Conservation (phyloP, 2,329 filamentous ascomycete species). For the Aspergillus neotritici region DNA sequence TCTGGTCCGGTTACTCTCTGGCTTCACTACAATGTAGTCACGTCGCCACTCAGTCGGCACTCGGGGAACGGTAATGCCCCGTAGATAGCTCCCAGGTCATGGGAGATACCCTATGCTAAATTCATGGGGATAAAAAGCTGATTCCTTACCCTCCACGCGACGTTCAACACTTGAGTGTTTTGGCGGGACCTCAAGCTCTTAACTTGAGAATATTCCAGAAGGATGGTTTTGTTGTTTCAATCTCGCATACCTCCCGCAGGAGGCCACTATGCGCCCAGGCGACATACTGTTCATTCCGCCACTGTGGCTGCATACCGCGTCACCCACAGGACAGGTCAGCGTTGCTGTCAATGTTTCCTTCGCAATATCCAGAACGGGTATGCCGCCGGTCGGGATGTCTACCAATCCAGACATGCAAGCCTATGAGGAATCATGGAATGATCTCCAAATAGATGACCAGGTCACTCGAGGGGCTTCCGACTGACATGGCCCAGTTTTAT, state of each 20-base stretch:
- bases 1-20: constrained; percentile 80
- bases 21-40: constrained; percentile 73
- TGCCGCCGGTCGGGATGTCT: constrained; percentile 71
- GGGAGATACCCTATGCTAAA: constrained; percentile 79
- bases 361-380: constrained; percentile 63
- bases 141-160: constrained; percentile 74
- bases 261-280: constrained; percentile 61
- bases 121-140: constrained; percentile 66
- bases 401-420: constrained; percentile 77
- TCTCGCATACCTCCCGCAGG: constrained; percentile 62
- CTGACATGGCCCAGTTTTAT: constrained; percentile 68
- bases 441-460: constrained; percentile 60
- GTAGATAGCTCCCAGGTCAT: constrained; percentile 56
- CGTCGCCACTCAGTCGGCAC: neutral
- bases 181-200: constrained; percentile 74
- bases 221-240: constrained; percentile 45
- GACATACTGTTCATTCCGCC: constrained; percentile 77
- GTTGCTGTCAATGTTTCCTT: constrained; percentile 86
- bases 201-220: constrained; percentile 63
- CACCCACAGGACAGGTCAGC: constrained; percentile 46
- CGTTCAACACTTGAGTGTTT: constrained; percentile 62
- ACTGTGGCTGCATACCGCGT: constrained; percentile 72
- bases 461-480: constrained; percentile 50
- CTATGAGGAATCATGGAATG: constrained; percentile 73
- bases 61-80: neutral